A percentile compares a stretch with the other conserved stretches of the same genome.
Conservation (phyloP, 306 rosid species). For the Clitoria ternatea region DNA sequence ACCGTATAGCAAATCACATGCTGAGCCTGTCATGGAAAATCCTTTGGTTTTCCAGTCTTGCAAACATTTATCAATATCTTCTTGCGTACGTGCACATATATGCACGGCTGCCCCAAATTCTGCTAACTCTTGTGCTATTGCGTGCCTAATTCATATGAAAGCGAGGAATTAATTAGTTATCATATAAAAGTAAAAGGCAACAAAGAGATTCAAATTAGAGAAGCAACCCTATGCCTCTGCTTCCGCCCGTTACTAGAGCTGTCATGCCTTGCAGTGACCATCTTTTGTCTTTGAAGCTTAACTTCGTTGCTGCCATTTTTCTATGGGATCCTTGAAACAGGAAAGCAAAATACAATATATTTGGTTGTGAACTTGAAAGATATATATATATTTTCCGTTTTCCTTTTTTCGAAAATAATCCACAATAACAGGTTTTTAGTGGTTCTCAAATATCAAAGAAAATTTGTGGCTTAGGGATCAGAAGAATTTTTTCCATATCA, state of each 20-base stretch:
- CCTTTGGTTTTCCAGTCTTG: conserved; percentile 27
- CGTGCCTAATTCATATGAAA: neutral
- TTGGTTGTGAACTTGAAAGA: too few relatives aligned
- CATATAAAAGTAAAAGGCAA: too few relatives aligned
- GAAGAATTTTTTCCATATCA: too few relatives aligned
- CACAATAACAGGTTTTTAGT: too few relatives aligned
- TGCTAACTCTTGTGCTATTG: conserved; percentile 33
- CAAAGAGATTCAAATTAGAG: neutral
- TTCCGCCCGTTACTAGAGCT: conserved; percentile 36
- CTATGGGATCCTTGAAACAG: neutral
- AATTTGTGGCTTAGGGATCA: too few relatives aligned
- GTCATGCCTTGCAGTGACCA: conserved; percentile 43
- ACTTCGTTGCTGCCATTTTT: conserved; percentile 6
- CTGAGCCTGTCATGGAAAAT: conserved; percentile 18
- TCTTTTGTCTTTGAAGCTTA: conserved; percentile 1
- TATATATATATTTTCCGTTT: too few relatives aligned
- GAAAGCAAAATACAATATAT: neutral
- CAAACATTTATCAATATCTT: conserved; percentile 15
- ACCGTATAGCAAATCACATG: neutral
- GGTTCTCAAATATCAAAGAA: too few relatives aligned
- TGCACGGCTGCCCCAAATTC: conserved; percentile 32
- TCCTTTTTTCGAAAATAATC: too few relatives aligned
- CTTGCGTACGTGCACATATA: conserved; percentile 23
- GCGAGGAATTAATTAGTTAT: neutral
- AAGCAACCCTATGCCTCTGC: conserved; percentile 32